A percentile compares a stretch with the other conserved stretches of the same genome.
Evolutionary conservation across 1,284 basidiomycete genomes (phyloP).

Genomic region (Fomitopsis schrenkii): DNA sequence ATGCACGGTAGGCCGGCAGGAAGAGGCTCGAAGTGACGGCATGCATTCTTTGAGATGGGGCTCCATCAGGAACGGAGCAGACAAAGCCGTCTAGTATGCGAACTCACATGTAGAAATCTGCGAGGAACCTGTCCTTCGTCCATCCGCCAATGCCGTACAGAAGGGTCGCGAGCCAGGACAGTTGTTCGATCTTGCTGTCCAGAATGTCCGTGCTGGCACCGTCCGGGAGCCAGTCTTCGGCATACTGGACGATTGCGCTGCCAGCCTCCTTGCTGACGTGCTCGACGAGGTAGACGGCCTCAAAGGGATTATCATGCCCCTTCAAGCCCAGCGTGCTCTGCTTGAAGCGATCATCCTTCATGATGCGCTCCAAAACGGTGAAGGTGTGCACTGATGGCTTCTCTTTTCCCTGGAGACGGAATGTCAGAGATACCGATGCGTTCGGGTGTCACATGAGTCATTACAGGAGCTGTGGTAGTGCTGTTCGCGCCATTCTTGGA

Average conservation of each 20-base stretch:
- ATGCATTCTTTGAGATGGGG: slow-evolving; percentile 33
- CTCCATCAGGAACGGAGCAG: not conserved
- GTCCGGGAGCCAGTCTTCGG: slow-evolving; percentile 46
- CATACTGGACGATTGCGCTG: slow-evolving; percentile 38
- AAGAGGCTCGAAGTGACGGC: slow-evolving; percentile 44
- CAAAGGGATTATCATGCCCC: slow-evolving; percentile 22
- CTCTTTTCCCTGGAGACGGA: slow-evolving; percentile 17
- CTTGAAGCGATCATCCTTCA: slow-evolving; percentile 31
- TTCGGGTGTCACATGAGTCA: slow-evolving; percentile 8
- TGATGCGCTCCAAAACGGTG: slow-evolving; percentile 34
- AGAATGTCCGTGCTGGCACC: slow-evolving; percentile 31
- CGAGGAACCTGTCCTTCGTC: slow-evolving; percentile 31
- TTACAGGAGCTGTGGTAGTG: slow-evolving; percentile 9
- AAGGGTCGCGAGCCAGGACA: slow-evolving; percentile 36
- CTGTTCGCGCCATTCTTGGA: slow-evolving; percentile 7
- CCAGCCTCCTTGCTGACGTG: slow-evolving; percentile 27
- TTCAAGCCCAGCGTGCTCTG: slow-evolving; percentile 40
- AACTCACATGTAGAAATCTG: slow-evolving; percentile 36
- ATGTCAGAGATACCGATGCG: not conserved
- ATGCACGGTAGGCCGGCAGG: slow-evolving; percentile 30
- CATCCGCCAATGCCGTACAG: slow-evolving; percentile 42
- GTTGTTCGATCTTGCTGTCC: slow-evolving; percentile 40
- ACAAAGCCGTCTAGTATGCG: not conserved
- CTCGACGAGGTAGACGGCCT: slow-evolving; percentile 21
- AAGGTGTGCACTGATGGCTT: slow-evolving; percentile 28